These are phyloP conservation scores for Digitaria exilis DNA, from an alignment of 202 grass and related monocot genomes.

Conservation along the genomic window DNA sequence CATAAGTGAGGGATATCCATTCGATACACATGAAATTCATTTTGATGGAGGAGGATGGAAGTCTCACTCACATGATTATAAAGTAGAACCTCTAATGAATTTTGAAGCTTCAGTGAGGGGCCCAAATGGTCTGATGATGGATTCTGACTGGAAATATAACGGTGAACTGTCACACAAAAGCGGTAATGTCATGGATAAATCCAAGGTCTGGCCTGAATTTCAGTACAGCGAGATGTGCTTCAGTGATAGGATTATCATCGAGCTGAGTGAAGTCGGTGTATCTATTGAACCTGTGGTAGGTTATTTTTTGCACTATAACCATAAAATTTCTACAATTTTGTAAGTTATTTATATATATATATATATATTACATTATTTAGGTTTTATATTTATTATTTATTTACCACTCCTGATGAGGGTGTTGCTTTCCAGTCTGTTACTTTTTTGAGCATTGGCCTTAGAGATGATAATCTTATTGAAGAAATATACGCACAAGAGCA, in stretches of 20 bases:
- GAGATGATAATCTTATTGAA: conserved; percentile 16
- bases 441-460: conserved; percentile 32
- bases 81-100: conserved; percentile 55
- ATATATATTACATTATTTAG: conserved; percentile 14
- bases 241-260: conserved; percentile 84
- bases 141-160: conserved; percentile 68
- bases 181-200: conserved; percentile 43
- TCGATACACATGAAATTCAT: conserved; percentile 59
- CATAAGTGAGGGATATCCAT: conserved; percentile 52
- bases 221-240: conserved; percentile 89
- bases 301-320: conserved; percentile 19
- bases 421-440: conserved; percentile 19
- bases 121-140: conserved; percentile 59
- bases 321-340: conserved; percentile 27
- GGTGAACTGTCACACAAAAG: conserved; percentile 52
- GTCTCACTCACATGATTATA: conserved; percentile 50
- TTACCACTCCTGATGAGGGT: neutral
- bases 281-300: conserved; percentile 88
- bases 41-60: conserved; percentile 74
- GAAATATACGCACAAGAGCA: neutral
- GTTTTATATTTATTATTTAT: conserved; percentile 27
- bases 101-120: conserved; percentile 50
- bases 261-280: conserved; percentile 89
- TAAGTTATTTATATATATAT: conserved; percentile 18
- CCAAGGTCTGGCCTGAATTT: conserved; percentile 58